Conservation (phyloP, 1,139 yeast genomes). For the Geotrichum australiense region DNA sequence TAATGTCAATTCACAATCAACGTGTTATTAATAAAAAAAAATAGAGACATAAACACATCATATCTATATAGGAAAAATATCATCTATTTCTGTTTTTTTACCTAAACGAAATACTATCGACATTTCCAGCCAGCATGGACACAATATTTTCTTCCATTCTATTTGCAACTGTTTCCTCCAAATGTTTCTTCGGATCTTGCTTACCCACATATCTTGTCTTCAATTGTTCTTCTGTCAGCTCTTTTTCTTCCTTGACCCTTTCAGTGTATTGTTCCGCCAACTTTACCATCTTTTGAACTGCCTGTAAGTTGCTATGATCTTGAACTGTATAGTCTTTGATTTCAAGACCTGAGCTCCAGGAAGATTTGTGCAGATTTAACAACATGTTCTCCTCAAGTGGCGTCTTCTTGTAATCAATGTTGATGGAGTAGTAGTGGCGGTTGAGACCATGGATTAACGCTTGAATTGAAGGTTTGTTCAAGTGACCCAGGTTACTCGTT, state of each 20-base stretch:
- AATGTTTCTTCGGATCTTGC: conserved; percentile 97
- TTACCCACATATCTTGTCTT: conserved; percentile 96
- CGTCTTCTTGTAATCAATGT: conserved; percentile 91
- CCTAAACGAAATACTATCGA: conserved; percentile 58
- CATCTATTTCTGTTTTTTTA: conserved; percentile 17
- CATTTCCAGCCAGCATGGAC: conserved; percentile 78
- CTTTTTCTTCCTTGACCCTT: conserved; percentile 89
- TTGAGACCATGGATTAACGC: conserved; percentile 95
- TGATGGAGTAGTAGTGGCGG: conserved; percentile 92
- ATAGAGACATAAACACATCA: not conserved
- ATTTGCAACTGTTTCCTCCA: conserved; percentile 79
- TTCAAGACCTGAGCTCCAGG: conserved; percentile 91
- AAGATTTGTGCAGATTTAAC: conserved; percentile 86
- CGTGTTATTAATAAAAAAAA: no score
- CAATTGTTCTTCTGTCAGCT: conserved; percentile 77
- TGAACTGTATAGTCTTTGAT: conserved; percentile 71
- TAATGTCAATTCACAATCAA: no score
- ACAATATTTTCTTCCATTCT: conserved; percentile 87
- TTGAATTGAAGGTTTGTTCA: conserved; percentile 96
- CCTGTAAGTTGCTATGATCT: conserved; percentile 67
- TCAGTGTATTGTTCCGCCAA: conserved; percentile 87
- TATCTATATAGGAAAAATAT: not conserved
- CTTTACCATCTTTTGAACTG: conserved; percentile 74
- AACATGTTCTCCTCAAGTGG: conserved; percentile 91
- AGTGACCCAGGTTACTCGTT: conserved; percentile 89